phyloP scores from a whole-genome alignment of 148 eudicot genomes.

The Linanthus parryae region DNA sequence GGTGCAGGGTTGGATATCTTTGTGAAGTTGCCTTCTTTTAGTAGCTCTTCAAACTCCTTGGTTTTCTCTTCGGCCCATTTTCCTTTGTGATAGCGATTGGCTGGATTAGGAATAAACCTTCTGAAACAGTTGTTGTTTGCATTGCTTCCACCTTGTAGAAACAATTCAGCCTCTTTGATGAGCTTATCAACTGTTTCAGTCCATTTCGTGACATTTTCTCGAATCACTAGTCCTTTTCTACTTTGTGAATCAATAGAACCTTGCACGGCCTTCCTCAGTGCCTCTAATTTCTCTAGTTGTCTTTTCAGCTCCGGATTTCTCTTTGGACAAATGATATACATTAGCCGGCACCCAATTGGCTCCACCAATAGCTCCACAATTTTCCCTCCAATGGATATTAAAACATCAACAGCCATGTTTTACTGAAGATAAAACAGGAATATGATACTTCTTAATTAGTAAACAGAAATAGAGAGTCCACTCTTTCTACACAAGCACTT shows the following conservation, averaged over 20 bases:
- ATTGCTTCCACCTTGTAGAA: background rate
- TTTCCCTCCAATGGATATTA: no score
- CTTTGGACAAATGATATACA: background rate
- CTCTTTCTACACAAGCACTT: no score
- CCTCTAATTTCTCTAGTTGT: background rate
- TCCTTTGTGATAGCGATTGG: background rate
- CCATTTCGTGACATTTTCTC: background rate
- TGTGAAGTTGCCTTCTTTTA: background rate
- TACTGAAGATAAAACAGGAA: no score
- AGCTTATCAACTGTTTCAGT: background rate
- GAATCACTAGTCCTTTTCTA: background rate
- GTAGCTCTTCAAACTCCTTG: background rate
- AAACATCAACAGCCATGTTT: background rate
- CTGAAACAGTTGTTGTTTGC: background rate
- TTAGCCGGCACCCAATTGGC: background rate
- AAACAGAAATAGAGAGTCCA: no score
- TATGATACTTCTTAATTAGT: no score
- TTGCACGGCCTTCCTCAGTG: background rate
- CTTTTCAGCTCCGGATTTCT: background rate
- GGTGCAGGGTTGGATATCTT: background rate
- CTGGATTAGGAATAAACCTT: background rate
- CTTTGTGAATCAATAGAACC: background rate
- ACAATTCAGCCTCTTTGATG: background rate
- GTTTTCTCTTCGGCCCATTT: constrained; percentile 1
- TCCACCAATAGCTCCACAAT: background rate